Conservation (phyloP, 2,329 filamentous ascomycete species). For the Biscogniauxia mediterranea region DNA sequence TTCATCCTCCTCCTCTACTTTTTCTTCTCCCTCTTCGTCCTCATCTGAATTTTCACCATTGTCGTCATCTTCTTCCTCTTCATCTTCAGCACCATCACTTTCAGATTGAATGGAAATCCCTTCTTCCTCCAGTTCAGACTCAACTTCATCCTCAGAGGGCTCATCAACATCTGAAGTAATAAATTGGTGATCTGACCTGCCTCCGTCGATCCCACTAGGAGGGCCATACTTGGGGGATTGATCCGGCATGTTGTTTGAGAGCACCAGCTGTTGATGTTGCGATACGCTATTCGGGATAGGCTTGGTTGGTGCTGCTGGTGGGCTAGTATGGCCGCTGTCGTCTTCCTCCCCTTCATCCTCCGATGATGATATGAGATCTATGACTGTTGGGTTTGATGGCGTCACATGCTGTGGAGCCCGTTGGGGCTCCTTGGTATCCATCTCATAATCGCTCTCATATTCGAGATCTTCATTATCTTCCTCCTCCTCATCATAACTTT, state of each 20-base stretch:
- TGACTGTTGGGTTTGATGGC: constrained; percentile 21
- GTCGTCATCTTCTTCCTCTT: not conserved
- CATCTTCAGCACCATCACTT: not conserved
- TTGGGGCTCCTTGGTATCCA: constrained; percentile 16
- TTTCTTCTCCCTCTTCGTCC: constrained; percentile 16
- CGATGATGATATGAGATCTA: constrained; percentile 26
- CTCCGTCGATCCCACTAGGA: constrained; percentile 12
- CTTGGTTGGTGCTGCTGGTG: constrained; percentile 4
- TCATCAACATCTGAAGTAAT: not conserved
- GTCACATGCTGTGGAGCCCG: constrained; percentile 9
- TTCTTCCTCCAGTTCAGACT: not conserved
- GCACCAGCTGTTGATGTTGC: not conserved
- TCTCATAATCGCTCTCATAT: constrained; percentile 20
- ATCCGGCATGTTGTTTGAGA: not conserved
- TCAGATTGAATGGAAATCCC: not conserved
- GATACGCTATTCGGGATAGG: not conserved
- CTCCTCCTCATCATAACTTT: constrained; percentile 23
- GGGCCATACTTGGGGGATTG: constrained; percentile 4
- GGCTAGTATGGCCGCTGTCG: constrained; percentile 1
- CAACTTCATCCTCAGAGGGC: constrained; percentile 5
- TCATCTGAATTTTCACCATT: constrained; percentile 9
- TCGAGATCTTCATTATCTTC: constrained; percentile 20
- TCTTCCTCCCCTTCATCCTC: constrained; percentile 25
- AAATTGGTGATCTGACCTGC: not conserved
- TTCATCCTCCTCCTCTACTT: constrained; percentile 17